A percentile compares a stretch with the other conserved stretches of the same genome.
Evolutionary conservation across 1,284 basidiomycete species (phyloP).

Genomic region (Ustilago nuda): DNA sequence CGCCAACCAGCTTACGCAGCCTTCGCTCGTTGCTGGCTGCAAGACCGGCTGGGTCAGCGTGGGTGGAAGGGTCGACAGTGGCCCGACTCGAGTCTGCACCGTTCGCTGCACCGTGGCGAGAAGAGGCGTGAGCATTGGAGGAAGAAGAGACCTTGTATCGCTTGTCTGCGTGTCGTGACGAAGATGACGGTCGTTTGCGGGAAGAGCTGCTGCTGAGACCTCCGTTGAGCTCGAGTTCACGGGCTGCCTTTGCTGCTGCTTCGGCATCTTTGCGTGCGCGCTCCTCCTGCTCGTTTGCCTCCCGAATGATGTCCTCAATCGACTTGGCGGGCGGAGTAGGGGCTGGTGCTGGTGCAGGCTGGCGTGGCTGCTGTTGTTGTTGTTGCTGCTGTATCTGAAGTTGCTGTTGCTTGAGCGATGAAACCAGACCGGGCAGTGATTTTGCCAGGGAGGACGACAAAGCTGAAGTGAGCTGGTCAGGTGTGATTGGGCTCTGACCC

Average conservation of each 20-base stretch:
- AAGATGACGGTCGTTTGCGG: slow-evolving; percentile 40
- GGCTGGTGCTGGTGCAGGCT: background rate
- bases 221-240: slow-evolving; percentile 33
- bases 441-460: slow-evolving; percentile 41
- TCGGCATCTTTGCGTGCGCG: slow-evolving; percentile 49
- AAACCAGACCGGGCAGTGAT: slow-evolving; percentile 41
- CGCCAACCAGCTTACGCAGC: slow-evolving; percentile 84
- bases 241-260: slow-evolving; percentile 36
- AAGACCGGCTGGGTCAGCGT: slow-evolving; percentile 7
- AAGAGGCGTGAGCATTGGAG: slow-evolving; percentile 10
- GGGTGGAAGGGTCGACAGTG: slow-evolving; percentile 11
- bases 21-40: slow-evolving; percentile 61
- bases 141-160: slow-evolving; percentile 38
- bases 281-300: slow-evolving; percentile 62
- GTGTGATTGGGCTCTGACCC: slow-evolving; percentile 38
- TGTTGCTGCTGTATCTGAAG: slow-evolving; percentile 22
- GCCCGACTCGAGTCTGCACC: slow-evolving; percentile 12
- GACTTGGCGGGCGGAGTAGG: slow-evolving; percentile 36
- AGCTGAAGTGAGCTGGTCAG: slow-evolving; percentile 34
- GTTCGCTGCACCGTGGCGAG: slow-evolving; percentile 10
- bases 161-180: slow-evolving; percentile 43
- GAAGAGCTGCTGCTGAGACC: slow-evolving; percentile 17
- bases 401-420: slow-evolving; percentile 42
- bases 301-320: slow-evolving; percentile 67
- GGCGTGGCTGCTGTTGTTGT: slow-evolving; percentile 20